Evolutionary conservation across 495 filamentous ascomycete genomes (phyloP).

Genomic region (Aspergillus coremiiformis): DNA sequence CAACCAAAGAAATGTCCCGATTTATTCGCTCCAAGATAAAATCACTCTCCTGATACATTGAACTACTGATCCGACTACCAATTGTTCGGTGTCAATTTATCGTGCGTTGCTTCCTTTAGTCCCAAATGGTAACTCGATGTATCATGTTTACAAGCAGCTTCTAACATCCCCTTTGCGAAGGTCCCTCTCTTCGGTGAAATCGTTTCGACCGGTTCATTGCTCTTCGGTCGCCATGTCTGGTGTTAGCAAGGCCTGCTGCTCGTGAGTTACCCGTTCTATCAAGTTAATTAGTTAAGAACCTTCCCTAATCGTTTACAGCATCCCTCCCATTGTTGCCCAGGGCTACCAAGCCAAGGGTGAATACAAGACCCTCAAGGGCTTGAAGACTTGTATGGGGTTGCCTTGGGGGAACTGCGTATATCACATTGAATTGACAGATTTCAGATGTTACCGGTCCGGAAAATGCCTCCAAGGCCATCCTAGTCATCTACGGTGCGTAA

Average conservation of each 20-base stretch:
- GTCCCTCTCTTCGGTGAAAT: conserved; percentile 13
- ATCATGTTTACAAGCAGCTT: conserved; percentile 16
- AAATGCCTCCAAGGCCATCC: conserved; percentile 44
- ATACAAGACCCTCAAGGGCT: conserved; percentile 52
- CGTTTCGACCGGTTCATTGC: conserved; percentile 15
- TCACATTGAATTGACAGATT: conserved; percentile 3
- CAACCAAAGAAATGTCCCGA: no score
- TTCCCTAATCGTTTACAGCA: conserved; percentile 16
- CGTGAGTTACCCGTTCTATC: conserved; percentile 24
- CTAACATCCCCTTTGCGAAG: conserved; percentile 17
- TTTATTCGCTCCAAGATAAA: no score
- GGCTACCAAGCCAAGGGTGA: conserved; percentile 54
- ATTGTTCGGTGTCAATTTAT: not conserved
- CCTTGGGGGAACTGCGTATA: not conserved
- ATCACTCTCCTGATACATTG: not conserved
- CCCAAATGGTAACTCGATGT: no score
- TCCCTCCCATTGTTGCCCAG: conserved; percentile 49
- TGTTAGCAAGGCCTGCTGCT: conserved; percentile 44
- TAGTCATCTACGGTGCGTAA: conserved; percentile 44
- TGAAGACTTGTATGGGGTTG: conserved; percentile 53
- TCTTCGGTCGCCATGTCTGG: conserved; percentile 34
- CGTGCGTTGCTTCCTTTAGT: not conserved
- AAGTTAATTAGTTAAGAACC: not conserved
- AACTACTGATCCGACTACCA: not conserved
- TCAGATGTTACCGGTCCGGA: conserved; percentile 48